Evolutionary conservation across 2,329 filamentous ascomycete genomes (phyloP).

Genomic region (Phialophora macrospora): DNA sequence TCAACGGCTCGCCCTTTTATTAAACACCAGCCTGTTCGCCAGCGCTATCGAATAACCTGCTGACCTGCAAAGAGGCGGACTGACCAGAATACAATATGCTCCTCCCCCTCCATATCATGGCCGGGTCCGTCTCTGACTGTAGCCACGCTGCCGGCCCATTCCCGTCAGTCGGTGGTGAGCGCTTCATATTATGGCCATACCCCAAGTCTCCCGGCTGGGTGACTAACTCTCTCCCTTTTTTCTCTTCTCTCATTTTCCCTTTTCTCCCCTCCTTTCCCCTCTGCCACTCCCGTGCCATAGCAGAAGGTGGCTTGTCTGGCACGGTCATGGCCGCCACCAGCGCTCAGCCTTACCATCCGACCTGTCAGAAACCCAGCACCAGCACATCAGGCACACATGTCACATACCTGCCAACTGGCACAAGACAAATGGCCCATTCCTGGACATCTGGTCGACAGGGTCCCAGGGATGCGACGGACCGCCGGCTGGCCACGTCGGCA

Average conservation of each 20-base stretch:
- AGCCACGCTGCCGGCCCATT: background rate
- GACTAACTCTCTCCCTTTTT: background rate
- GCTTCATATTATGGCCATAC: background rate
- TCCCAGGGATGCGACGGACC: constrained; percentile 12
- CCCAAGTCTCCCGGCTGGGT: background rate
- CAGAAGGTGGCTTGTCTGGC: background rate
- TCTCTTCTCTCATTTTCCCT: background rate
- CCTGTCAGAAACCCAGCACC: background rate
- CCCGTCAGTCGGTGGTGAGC: background rate
- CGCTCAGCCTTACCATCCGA: constrained; percentile 6
- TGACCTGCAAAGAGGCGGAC: constrained; percentile 11
- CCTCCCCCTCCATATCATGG: background rate
- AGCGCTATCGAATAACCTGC: constrained; percentile 1
- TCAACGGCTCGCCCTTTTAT: constrained; percentile 4
- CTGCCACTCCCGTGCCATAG: background rate
- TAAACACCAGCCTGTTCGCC: constrained; percentile 12
- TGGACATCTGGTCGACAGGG: background rate
- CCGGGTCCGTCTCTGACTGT: background rate
- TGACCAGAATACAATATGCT: background rate
- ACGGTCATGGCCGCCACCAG: background rate
- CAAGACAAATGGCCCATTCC: constrained; percentile 13
- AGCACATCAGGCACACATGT: background rate
- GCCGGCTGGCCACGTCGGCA: constrained; percentile 19
- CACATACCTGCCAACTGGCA: constrained; percentile 13
- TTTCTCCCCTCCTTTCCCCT: background rate